Percentiles rank a stretch among this genome's conserved stretches.
These are phyloP conservation scores for Nectriaceae sp. DNA, from an alignment of 2,329 filamentous ascomycete species.

Conservation along the genomic window DNA sequence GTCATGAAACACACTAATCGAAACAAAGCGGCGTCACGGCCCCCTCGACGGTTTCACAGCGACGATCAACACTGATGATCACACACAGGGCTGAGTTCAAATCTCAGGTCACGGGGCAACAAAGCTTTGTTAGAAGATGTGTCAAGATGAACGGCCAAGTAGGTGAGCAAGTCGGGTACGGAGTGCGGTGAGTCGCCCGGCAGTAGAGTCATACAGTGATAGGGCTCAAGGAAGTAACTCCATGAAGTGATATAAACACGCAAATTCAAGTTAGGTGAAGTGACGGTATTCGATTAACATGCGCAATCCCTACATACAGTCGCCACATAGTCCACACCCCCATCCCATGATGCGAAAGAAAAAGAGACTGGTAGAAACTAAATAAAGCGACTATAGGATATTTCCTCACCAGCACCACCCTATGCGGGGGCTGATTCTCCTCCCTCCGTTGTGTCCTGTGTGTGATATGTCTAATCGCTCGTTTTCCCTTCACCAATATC, in stretches of 20 bases:
- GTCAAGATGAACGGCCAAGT: too few relatives aligned
- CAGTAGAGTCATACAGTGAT: too few relatives aligned
- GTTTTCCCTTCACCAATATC: constrained; percentile 21
- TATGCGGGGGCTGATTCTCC: constrained; percentile 9
- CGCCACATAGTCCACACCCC: constrained; percentile 20
- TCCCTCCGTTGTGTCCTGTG: background rate
- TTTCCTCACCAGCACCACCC: constrained; percentile 22
- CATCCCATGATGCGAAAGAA: constrained; percentile 20
- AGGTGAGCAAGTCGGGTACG: too few relatives aligned
- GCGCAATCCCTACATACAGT: constrained; percentile 34
- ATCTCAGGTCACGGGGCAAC: constrained; percentile 5
- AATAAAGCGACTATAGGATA: constrained; percentile 33
- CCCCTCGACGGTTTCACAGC: background rate
- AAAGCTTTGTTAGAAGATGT: too few relatives aligned
- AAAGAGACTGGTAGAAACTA: constrained; percentile 30
- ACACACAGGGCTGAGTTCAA: constrained; percentile 8
- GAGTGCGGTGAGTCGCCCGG: too few relatives aligned
- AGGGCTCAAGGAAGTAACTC: too few relatives aligned
- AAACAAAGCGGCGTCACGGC: background rate
- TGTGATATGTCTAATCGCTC: background rate
- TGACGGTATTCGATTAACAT: constrained; percentile 32
- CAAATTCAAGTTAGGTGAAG: constrained; percentile 4
- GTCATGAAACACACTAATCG: background rate
- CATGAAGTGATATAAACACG: too few relatives aligned
- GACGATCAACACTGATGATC: background rate